Base-by-base conservation (phyloP, 371 early-diverging fungal genomes). In the Rhizopus arrhizus region DNA sequence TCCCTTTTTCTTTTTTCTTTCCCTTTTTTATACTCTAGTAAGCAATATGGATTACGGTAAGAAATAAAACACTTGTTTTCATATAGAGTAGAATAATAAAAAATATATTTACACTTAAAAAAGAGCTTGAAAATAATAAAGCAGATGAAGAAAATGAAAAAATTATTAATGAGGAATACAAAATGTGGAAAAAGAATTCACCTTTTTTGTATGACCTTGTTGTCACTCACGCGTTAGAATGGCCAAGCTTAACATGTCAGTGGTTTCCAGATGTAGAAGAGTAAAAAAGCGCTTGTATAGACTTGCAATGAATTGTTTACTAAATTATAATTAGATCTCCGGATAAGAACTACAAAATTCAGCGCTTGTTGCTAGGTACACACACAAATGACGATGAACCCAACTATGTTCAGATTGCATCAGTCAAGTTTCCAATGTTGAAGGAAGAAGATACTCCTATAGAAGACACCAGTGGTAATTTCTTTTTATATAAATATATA, bases 181-280 rank as follows among this genome's bases (percentile, higher is more conserved):
- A 94, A 75, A 85, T 95, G 65, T 99, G 99, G 99, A 97, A 98
- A 73, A 99, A 99, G 88, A 99, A 99, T 82, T 92, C 96, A 8
- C 99, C 99, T 32, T 98, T 97, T 68, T 87, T 99, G 22, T 99
- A 99, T 75, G 99, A 99, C 77, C 84, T 96, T 56, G 89, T 99
- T 31, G 86, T 99, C 33, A 96, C 98, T n/a, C 97, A 99, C 70
- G 95, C 97, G 16, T 82, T 99, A 15, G 95, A 97, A 66, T 99
- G 99, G 99, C 99, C 99, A 5, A 93, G 97, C 53, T 78, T 99
- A 54, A 98, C 97, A 16, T 90, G 93, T 61, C 99, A 99, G 80
- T 99, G 98, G 98, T 91, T 99, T 65, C 99, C 99, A 13, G 98
- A 98, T 71, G 85, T 96, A 33, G 95, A 95, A 72, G 78, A 83